These are phyloP conservation scores for Metahyphopichia silvanorum DNA, from an alignment of 805 yeast species.

Conservation along the genomic window DNA sequence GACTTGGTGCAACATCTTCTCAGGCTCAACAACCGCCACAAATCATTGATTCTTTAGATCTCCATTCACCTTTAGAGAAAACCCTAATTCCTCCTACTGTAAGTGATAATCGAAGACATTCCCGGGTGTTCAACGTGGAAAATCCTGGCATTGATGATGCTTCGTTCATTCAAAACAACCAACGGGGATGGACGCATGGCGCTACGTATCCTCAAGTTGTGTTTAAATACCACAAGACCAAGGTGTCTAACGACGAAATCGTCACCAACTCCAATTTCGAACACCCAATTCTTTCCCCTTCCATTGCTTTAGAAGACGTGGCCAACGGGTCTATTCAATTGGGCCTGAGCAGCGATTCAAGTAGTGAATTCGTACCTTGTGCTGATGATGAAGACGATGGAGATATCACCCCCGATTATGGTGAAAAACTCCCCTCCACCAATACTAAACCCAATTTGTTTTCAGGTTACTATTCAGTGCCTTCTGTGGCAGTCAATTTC, in stretches of 20 bases:
- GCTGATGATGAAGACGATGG: not conserved
- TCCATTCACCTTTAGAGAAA: not conserved
- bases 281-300: conserved; percentile 17
- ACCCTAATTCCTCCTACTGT: not conserved
- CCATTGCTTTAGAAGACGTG: conserved; percentile 19
- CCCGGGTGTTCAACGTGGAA: too few species aligned
- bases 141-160: too few species aligned
- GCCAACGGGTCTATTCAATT: conserved; percentile 4
- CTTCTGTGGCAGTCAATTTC: conserved; percentile 6
- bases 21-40: too few species aligned
- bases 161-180: conserved; percentile 2
- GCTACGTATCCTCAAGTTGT: conserved; percentile 22
- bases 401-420: not conserved
- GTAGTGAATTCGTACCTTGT: not conserved
- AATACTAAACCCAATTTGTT: conserved; percentile 15
- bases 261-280: conserved; percentile 10
- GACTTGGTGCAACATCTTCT: too few species aligned
- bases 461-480: conserved; percentile 25
- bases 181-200: conserved; percentile 26
- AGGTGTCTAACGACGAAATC: conserved; percentile 9
- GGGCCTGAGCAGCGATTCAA: conserved; percentile 1
- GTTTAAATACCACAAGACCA: conserved; percentile 17
- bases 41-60: not conserved
- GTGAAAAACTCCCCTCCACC: not conserved
- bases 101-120: not conserved